phyloP scores from a whole-genome alignment of 495 filamentous ascomycete genomes.

The Amphirosellinia nigrospora region DNA sequence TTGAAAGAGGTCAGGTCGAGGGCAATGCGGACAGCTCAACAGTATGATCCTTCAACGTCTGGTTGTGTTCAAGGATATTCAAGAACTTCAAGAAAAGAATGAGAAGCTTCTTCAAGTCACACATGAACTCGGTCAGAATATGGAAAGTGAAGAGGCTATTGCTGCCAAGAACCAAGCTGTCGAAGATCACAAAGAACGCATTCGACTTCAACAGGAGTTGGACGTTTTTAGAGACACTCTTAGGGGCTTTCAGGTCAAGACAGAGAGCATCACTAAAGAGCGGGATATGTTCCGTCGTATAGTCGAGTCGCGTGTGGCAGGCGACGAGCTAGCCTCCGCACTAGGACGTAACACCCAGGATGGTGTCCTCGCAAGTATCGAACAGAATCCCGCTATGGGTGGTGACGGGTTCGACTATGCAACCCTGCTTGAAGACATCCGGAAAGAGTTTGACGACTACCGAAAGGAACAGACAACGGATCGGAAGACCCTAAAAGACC shows the following conservation, averaged over 20 bases:
- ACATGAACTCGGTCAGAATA: constrained; percentile 80
- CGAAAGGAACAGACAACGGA: constrained; percentile 82
- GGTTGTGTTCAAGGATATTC: constrained; percentile 80
- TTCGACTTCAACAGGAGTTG: constrained; percentile 70
- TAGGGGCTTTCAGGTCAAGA: constrained; percentile 74
- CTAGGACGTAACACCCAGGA: constrained; percentile 69
- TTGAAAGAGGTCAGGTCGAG: constrained; percentile 68
- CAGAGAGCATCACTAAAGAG: constrained; percentile 92
- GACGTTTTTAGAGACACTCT: constrained; percentile 70
- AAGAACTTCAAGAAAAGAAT: constrained; percentile 89
- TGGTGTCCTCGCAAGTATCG: constrained; percentile 58
- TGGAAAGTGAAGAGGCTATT: constrained; percentile 88
- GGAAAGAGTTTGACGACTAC: constrained; percentile 88
- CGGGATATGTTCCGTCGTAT: constrained; percentile 96
- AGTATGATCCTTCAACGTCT: constrained; percentile 85
- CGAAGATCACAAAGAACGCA: constrained; percentile 74
- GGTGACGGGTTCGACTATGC: constrained; percentile 66
- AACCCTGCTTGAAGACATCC: constrained; percentile 79
- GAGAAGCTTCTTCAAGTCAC: constrained; percentile 79
- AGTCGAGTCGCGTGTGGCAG: constrained; percentile 70
- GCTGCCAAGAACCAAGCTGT: constrained; percentile 70
- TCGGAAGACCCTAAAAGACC: constrained; percentile 79
- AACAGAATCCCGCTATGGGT: constrained; percentile 47
- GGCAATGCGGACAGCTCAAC: constrained; percentile 75
- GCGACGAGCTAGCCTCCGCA: constrained; percentile 64